Conservation (phyloP, 192 early-diverging fungal species). For the Piromyces sp. region DNA sequence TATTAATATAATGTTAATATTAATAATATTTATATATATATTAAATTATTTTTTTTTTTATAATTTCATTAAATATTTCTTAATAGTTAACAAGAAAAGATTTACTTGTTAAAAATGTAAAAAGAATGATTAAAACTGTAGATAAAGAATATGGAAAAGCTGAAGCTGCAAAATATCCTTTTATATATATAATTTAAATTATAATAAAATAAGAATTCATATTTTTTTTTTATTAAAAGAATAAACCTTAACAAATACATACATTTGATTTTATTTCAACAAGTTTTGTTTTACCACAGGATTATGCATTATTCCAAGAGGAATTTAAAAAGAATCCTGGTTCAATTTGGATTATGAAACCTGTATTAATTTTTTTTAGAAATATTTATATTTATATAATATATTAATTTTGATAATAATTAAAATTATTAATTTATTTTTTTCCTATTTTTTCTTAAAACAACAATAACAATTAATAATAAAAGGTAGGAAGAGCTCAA, state of each 20-base stretch:
- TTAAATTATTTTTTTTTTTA: too few species aligned
- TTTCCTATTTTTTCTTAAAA: too few species aligned
- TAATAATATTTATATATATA: too few species aligned
- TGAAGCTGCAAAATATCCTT: slow-evolving; percentile 19
- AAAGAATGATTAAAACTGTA: slow-evolving; percentile 44
- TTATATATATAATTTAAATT: background rate
- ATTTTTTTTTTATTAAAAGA: background rate
- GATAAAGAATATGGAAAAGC: slow-evolving; percentile 35
- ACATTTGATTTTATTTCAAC: slow-evolving; percentile 36
- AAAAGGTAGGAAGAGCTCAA: slow-evolving; percentile 38
- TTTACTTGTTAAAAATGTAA: slow-evolving; percentile 46
- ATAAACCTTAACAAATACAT: background rate
- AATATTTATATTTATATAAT: too few species aligned
- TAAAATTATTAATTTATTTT: too few species aligned
- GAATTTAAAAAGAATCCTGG: slow-evolving; percentile 47
- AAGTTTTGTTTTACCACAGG: slow-evolving; percentile 35
- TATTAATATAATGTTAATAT: too few species aligned
- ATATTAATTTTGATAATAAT: too few species aligned
- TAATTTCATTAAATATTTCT: background rate
- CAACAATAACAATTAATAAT: background rate
- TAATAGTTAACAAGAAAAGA: slow-evolving; percentile 42
- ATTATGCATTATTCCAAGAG: slow-evolving; percentile 46
- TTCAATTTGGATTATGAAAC: slow-evolving; percentile 50
- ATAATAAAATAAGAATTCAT: too few species aligned
- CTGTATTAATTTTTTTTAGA: slow-evolving; percentile 2